Conservation (phyloP, 2,329 filamentous ascomycete genomes). For the Pyricularia pennisetigena region DNA sequence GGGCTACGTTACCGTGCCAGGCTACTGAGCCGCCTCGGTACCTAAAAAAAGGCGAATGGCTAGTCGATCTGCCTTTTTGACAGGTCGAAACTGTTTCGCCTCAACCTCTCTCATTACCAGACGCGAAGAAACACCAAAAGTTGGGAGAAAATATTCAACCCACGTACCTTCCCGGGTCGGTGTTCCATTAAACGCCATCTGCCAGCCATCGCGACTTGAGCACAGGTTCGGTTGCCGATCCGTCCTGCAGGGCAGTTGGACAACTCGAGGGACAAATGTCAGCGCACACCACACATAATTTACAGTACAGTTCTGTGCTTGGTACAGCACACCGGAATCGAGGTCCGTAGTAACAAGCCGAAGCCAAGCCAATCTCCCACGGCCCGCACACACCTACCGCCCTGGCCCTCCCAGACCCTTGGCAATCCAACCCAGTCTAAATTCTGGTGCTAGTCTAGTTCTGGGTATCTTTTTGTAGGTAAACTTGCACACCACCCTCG, state of each 20-base stretch:
- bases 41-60: background rate
- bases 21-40: background rate
- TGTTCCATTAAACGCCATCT: background rate
- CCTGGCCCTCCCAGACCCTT: background rate
- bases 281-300: background rate
- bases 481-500: background rate
- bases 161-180: background rate
- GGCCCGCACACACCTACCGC: background rate
- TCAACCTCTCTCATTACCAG: background rate
- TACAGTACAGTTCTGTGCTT: no score
- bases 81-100: background rate
- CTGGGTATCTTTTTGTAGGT: background rate
- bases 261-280: background rate
- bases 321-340: background rate
- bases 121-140: background rate
- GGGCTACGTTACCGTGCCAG: background rate
- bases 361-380: background rate
- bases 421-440: background rate
- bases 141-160: background rate
- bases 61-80: background rate
- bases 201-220: background rate
- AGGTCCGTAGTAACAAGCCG: background rate
- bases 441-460: no score
- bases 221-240: background rate
- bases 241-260: background rate